These are phyloP conservation scores for Leishmania tarentolae DNA, from an alignment of 208 protist genomes.

Conservation along the genomic window DNA sequence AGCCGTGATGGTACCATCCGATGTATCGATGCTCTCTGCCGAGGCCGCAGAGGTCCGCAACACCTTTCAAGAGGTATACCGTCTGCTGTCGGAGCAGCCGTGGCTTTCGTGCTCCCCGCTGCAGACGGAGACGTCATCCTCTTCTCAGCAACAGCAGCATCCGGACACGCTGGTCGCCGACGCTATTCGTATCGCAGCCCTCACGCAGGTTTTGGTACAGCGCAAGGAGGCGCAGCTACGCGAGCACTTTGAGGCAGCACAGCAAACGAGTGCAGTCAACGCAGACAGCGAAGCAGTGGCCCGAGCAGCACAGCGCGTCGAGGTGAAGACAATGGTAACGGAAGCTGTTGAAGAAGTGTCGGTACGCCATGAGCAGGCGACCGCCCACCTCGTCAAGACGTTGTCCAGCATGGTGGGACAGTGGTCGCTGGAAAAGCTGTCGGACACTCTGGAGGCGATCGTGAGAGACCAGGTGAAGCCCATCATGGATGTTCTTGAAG, in stretches of 20 bases:
- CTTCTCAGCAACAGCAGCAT: background rate
- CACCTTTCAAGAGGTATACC: conserved; percentile 28
- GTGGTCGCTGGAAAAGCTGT: conserved; percentile 62
- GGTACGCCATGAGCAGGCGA: conserved; percentile 66
- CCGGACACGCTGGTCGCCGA: conserved; percentile 19
- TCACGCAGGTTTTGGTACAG: conserved; percentile 26
- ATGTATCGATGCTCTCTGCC: background rate
- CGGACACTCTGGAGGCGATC: conserved; percentile 51
- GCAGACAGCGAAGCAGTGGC: conserved; percentile 28
- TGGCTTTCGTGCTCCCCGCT: background rate
- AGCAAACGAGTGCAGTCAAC: conserved; percentile 17
- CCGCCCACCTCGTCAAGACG: conserved; percentile 57
- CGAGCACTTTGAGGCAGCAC: conserved; percentile 11
- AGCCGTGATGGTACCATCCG: background rate
- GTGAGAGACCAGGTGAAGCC: conserved; percentile 40
- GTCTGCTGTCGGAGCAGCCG: conserved; percentile 22
- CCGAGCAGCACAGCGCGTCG: conserved; percentile 32
- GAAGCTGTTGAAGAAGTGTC: conserved; percentile 67
- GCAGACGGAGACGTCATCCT: background rate
- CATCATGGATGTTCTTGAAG: conserved; percentile 47
- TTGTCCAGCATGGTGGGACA: conserved; percentile 58
- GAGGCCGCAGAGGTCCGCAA: conserved; percentile 6
- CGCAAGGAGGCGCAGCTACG: conserved; percentile 31
- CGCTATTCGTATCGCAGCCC: conserved; percentile 21
- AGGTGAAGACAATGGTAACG: conserved; percentile 57